phyloP scores from a whole-genome alignment of 768 basidiomycete species.

The Tephrocybe rancida region DNA sequence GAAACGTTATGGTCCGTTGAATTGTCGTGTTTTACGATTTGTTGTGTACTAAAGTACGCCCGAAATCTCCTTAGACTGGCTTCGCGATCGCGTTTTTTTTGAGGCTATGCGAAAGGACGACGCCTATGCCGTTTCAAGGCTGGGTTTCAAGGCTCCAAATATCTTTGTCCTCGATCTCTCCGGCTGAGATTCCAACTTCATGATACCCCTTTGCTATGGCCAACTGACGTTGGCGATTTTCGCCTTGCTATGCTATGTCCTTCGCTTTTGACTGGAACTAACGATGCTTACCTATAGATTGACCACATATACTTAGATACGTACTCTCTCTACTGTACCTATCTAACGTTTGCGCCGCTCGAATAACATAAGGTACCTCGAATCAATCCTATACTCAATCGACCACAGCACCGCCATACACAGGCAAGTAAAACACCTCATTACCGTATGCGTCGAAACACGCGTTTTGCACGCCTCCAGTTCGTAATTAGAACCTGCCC shows the following conservation, averaged over 20 bases:
- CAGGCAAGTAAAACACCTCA: too few species aligned
- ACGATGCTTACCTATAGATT: constrained; percentile 4
- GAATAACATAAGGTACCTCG: too few species aligned
- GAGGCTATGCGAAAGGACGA: constrained; percentile 66
- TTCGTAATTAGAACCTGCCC: too few species aligned
- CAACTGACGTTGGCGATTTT: background rate
- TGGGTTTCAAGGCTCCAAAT: constrained; percentile 81
- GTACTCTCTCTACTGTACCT: too few species aligned
- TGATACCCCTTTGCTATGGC: constrained; percentile 6
- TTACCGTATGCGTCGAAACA: background rate
- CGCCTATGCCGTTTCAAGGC: constrained; percentile 54
- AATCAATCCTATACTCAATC: too few species aligned
- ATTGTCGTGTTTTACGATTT: background rate
- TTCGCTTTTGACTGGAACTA: background rate
- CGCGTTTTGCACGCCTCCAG: background rate
- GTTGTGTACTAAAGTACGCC: background rate
- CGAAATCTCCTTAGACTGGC: constrained; percentile 80
- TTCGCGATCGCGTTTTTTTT: constrained; percentile 72
- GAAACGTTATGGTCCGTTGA: constrained; percentile 63
- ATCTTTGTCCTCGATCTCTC: constrained; percentile 66
- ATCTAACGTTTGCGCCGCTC: too few species aligned
- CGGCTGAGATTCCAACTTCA: background rate
- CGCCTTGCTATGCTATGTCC: too few species aligned
- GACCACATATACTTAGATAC: background rate
- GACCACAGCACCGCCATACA: too few species aligned